Evolutionary conservation across 2,329 filamentous ascomycete species (phyloP), one percentile per base, ranked within the genome.

Genomic region (Passalora sequoiae): DNA sequence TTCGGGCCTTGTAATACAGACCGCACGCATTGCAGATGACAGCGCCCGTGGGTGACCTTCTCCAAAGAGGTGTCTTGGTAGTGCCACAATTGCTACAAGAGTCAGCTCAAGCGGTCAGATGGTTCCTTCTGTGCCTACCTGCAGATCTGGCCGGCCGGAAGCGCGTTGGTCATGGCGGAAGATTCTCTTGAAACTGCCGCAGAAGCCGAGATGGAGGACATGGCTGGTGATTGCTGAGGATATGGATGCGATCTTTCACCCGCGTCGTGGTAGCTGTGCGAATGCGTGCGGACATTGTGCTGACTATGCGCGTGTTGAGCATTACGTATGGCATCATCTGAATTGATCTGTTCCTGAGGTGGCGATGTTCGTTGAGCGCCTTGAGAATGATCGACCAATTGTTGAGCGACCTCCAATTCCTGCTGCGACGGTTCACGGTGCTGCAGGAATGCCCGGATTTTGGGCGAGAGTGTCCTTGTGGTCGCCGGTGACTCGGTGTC

Each of bases 21-120:
- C 92, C 92, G 61, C 92, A 98, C 4, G 92, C 92, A 68, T 98
- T 98, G 70, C 92, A 98, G 47, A 98, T 97, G 20, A 89, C 96
- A 42, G 88, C 85, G 21, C 92, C 92, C 58, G 89, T 83, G 0
- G 91, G 91, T 12, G 91, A 95, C 60, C 92, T 80, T 62, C 92
- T 81, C 92, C 92, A 98, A 27, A 98, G 70, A 17, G 92, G 92
- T 35, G 92, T 98, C 64, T 85, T 83, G 40, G 89, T 96, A 12
- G 92, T 97, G 45, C 84, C 84, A 64, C 92, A 98, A 67, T 98
- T 98, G 64, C 92, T 98, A 53, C 24, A 8, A 19, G n/a, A 33
- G 40, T 46, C 35, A 44, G 49, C 28, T 17, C 12, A 36, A 10
- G 19, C 33, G 31, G 6, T 21, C 21, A 31, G n/a, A 25, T 16